Evolutionary conservation across 139 green algal species (phyloP).

Genomic region (Pseudopediastrum boryanum): DNA sequence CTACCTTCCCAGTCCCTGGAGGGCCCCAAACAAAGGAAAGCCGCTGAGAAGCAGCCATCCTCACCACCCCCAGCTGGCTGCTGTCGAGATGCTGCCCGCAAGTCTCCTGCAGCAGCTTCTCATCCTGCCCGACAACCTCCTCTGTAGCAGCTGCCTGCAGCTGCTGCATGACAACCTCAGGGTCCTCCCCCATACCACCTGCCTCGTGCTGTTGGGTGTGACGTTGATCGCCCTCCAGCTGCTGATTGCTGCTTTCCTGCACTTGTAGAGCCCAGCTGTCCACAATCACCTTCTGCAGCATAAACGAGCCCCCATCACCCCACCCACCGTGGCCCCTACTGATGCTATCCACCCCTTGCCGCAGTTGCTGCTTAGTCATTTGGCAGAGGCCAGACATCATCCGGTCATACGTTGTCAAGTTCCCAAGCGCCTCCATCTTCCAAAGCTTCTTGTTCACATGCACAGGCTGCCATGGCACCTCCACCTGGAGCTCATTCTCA

Average conservation of each 20-base stretch:
- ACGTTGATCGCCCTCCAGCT: no score
- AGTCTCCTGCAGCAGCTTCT: no score
- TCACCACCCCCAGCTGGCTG: slow-evolving; percentile 15
- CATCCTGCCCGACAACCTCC: background rate
- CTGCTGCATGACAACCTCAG: background rate
- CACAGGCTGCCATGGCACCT: slow-evolving; percentile 25
- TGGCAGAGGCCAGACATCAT: background rate
- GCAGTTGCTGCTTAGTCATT: background rate
- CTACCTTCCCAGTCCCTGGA: slow-evolving; percentile 29
- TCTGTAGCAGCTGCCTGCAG: background rate
- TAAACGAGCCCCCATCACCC: no score
- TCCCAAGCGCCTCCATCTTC: slow-evolving; percentile 26
- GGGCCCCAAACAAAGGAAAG: slow-evolving; percentile 15
- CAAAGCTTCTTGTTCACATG: background rate
- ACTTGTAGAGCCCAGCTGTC: background rate
- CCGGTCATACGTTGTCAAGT: slow-evolving; percentile 24
- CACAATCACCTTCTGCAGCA: slow-evolving; percentile 1
- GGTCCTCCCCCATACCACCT: background rate
- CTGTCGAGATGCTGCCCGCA: no score
- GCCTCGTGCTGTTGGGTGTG: background rate
- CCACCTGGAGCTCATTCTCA: background rate
- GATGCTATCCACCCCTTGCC: no score
- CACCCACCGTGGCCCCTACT: no score
- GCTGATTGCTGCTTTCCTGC: no score
- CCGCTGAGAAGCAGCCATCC: background rate